Conservation (phyloP, 2,329 filamentous ascomycete species). For the Colletotrichum australisinense region DNA sequence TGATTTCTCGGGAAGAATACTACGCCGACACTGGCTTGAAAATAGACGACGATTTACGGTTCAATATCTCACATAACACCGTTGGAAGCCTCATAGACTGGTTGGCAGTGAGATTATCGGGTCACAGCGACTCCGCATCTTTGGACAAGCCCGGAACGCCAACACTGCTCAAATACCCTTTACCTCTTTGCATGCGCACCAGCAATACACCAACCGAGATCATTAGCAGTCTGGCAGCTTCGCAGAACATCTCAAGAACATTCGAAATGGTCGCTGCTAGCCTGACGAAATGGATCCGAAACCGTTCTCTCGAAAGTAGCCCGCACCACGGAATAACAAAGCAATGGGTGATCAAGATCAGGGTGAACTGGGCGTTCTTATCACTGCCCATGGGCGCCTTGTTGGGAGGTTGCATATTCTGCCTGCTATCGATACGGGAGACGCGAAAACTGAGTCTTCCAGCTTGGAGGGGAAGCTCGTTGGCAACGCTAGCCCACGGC, state of each 20-base stretch:
- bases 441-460: not conserved
- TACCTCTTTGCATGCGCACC: no score
- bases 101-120: not conserved
- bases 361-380: not conserved
- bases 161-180: no score
- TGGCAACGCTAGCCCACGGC: not conserved
- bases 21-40: not conserved
- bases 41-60: not conserved
- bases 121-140: no score
- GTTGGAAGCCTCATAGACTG: not conserved
- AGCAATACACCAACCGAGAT: not conserved
- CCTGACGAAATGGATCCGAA: not conserved
- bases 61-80: constrained; percentile 1
- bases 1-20: not conserved
- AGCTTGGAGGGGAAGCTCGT: not conserved
- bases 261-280: not conserved
- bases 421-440: not conserved
- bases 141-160: no score
- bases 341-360: not conserved
- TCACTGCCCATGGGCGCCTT: not conserved
- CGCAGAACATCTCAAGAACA: not conserved
- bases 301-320: not conserved
- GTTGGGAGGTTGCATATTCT: not conserved
- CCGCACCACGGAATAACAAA: not conserved
- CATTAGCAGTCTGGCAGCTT: not conserved